Evolutionary conservation across 2,329 filamentous ascomycete genomes (phyloP), one percentile per base, ranked within the genome.

Genomic region (Pseudocercospora eumusae): DNA sequence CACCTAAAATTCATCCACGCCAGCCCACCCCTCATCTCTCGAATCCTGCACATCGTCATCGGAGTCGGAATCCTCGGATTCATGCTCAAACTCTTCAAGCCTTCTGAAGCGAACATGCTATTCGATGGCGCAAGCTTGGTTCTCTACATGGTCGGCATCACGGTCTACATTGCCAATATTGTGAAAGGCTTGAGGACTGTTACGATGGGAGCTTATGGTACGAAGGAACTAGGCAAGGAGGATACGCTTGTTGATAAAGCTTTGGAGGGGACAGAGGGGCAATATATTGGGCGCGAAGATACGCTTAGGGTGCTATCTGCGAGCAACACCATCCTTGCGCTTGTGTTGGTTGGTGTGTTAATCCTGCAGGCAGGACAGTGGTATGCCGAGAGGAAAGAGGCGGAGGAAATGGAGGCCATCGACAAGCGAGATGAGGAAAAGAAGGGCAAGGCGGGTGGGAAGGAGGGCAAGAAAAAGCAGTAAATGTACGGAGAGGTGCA

Each of bases 381-480:
- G 95, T 99, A 99, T 80, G 95, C 95, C 25, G 93, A 98, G 84
- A 85, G 91, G 74, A 96, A 96, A 80, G 93, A 98, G 78, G 83
- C 84, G 72, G 89, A 93, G 75, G 93, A 97, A 77, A 82, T 84
- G 60, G 86, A 85, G 73, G 84, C 86, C 74, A 82, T 88, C 66
- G 84, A 87, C 68, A 78, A 81, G 76, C 75, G 78, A 60, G 77
- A 78, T 64, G 81, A 79, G 72, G 82, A 82, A 76, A 78, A 76
- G 70, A 75, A 75, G 61, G 76, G 75, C 57, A 73, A 75, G 60
- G 70, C 69, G 58, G 69, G 70, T 61, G 71, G 63, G 52, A 66
- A 66, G 57, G 66, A 64, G 18, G 70, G 70, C 64, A 71, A 73
- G 68, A 73, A 71, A 67, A 66, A 74, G 66, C 70, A 74, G 66